Evolutionary conservation across 2,329 filamentous ascomycete species (phyloP), one percentile per base, ranked within the genome.

Genomic region (Exserohilum turcica): DNA sequence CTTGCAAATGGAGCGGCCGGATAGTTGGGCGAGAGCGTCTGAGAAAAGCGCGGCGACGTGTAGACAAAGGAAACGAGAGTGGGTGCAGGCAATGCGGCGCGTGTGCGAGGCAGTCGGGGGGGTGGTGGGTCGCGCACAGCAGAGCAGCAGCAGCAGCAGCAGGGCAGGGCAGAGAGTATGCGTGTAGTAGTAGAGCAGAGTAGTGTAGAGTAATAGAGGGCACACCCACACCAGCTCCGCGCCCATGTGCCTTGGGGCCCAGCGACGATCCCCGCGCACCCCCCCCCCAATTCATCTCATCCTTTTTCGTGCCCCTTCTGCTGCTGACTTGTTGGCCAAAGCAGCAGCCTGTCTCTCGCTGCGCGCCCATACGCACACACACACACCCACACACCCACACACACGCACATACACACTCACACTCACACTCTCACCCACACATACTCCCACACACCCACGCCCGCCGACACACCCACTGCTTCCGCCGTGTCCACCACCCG

Each of bases 11-110:
- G 39, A 29, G 28, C 59, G 61, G 56, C 51, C 47, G 60, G 63
- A 60, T 70, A 70, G 65, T 67, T 72, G 65, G 33, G 52, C 56
- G 47, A 39, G 53, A 47, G 60, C 58, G 52, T 63, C 32, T 24
- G 54, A 45, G 8, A 60, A 48, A 31, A 63, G 47, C 46, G 61
- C 57, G 48, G 60, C 59, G 53, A 52, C 48, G 19, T 47, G 60
- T 42, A 52, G 58, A 50, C 48, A 52, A 37, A 59, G 46, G 45
- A 59, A 59, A 54, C 33, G 56, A 36, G 40, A 48, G 61, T 42
- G 55, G 43, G 45, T 54, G 54, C 16, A 57, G 47, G 45, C 55
- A 61, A 48, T 57, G 59, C 44, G 63, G 51, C 49, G 64, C 56
- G 53, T 56, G 54, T 37, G 58, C n/a, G 49, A 38, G 12, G 48